Base-by-base conservation (phyloP, 1,284 basidiomycete species). In the Phaffia rhodozyma region DNA sequence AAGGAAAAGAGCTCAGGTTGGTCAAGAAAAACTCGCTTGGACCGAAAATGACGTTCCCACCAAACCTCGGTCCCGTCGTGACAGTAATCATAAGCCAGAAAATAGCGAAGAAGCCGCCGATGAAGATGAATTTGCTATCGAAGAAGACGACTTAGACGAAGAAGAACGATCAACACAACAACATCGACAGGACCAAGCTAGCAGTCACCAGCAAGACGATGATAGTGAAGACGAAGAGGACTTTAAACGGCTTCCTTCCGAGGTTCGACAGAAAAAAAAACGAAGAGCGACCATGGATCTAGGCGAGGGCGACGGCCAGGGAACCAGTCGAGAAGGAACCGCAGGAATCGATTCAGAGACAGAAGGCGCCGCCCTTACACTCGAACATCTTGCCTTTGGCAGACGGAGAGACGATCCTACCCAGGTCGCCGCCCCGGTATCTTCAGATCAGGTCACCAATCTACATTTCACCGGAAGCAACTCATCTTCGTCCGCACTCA, bases 311-410 rank as follows among this genome's bases (percentile, higher is more conserved):
- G 57, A 50, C 9, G 47, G 57, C n/a, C 23, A 27, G 11, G 27
- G 32, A 11, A 38, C 21, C 34, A 20, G 53, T 11, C 38, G 38
- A 43, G 38, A 43, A 43, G 38, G 38, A 16, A 43, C 38, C 6
- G 38, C 38, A 13, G 70, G 72, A 30, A 65, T 67, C 18, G 72
- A 74, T 30, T 73, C 74, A 54, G 75, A 76, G 64, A 76, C 75
- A 0, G 76, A 77, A 65, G 75, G 74, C 23, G 76, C 76, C 0
- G 76, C 75, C 3, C 67, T 76, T 25, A 76, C 75, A 0, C 69
- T 77, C 6, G 76, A 77, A 53, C 63, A 64, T 32, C 63, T 64
- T 27, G 63, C 63, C 13, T 64, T 64, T 43, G 63, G 63, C 16
- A 43, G 63, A 7, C 58, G 63, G 1, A 51, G 52, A 16, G 63